Conservation (phyloP, 768 basidiomycete species). For the Phanerochaete sordida region DNA sequence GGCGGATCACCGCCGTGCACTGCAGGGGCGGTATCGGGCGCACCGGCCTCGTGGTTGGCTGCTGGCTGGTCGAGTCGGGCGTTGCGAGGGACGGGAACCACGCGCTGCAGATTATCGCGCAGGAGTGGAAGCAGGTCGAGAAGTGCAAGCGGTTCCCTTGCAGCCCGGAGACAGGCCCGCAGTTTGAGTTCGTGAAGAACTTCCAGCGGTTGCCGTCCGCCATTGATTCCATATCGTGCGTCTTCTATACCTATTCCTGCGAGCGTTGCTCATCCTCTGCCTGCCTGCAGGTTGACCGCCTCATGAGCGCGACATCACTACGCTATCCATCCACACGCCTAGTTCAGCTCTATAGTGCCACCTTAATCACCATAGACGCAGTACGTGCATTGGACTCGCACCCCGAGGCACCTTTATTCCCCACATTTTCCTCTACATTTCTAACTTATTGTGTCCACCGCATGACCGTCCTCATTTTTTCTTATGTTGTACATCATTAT, state of each 20-base stretch:
- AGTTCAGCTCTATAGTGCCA: not conserved
- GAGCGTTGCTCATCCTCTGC: not conserved
- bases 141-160: slow-evolving; percentile 74
- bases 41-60: slow-evolving; percentile 61
- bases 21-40: slow-evolving; percentile 78
- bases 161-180: slow-evolving; percentile 77
- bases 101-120: slow-evolving; percentile 60
- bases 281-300: not conserved
- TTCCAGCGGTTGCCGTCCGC: slow-evolving; percentile 29
- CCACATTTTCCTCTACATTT: too few relatives aligned
- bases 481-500: too few relatives aligned
- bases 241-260: not conserved
- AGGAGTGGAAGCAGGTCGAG: slow-evolving; percentile 72
- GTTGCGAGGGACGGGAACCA: slow-evolving; percentile 59
- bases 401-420: too few relatives aligned
- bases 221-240: not conserved
- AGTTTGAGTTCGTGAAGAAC: slow-evolving; percentile 70
- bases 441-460: too few relatives aligned
- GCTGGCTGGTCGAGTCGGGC: slow-evolving; percentile 73
- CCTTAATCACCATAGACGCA: too few relatives aligned
- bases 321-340: not conserved
- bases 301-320: not conserved
- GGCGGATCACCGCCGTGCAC: slow-evolving; percentile 68
- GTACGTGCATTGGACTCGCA: too few relatives aligned
- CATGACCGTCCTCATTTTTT: too few relatives aligned